Base-by-base conservation (phyloP, 1,284 basidiomycete genomes). In the Boletus holoroseus region DNA sequence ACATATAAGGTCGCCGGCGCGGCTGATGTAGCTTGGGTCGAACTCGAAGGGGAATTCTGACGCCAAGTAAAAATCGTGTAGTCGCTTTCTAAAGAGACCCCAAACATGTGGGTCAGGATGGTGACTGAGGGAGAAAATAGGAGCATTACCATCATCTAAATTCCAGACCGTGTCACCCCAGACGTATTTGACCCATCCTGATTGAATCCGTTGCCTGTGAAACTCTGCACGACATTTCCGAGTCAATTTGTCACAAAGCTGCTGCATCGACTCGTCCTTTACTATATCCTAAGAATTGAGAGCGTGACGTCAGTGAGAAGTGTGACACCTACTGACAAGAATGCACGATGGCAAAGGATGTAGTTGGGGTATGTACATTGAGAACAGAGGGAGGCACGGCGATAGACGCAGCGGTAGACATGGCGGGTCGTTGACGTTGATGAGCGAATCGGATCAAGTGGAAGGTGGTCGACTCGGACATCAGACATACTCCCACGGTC, bases 131-230 rank as follows among this genome's bases (percentile, higher is more conserved):
- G 18, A 20, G 44, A 20, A 39, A 35, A 44, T 45, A 22, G 27
- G 28, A 41, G 31, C 5, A 27, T 43, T 58, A 83, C 88, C 87
- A 59, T 91, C 88, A 61, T 90, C 86, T 7, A 91, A 68, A 62
- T 88, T 86, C 85, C 88, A 91, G 37, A 85, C 68, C 0, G 79
- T 72, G n/a, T 76, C 77, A 56, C 80, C 80, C 73, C 81, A 89
- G 51, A 83, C 78, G 62, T 91, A 91, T 61, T 89, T 91, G 44
- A 91, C 73, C 86, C 87, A 90, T 28, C 86, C 85, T 22, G 84
- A 71, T 18, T 79, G 80, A 18, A 91, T 78, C 20, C 76, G 76
- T 53, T 77, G 68, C 11, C 78, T 77, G 50, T 74, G 70, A 59
- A 81, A 82, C 28, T 79, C 78, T 0, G 73, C 72, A 35, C 75